Conservation (phyloP, 2,329 filamentous ascomycete genomes). For the Leptographium galeiforme region DNA sequence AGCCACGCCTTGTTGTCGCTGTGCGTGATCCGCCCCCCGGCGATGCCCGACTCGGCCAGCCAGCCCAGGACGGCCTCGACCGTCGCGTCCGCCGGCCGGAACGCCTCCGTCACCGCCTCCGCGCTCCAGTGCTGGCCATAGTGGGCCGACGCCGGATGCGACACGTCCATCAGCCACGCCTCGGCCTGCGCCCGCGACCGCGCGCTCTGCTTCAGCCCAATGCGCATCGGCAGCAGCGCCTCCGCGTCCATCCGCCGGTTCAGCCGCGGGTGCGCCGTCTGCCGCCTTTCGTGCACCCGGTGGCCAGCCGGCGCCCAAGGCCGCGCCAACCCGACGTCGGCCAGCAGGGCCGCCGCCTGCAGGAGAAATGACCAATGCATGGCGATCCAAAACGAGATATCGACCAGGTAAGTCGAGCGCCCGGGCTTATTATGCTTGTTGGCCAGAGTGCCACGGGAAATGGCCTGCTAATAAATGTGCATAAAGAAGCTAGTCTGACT, state of each 20-base stretch:
- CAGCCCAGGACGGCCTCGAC: constrained; percentile 19
- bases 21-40: neutral
- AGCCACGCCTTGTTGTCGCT: constrained; percentile 11
- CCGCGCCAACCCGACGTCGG: neutral
- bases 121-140: constrained; percentile 23
- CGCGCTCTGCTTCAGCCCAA: constrained; percentile 3
- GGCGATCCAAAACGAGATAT: neutral
- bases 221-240: constrained; percentile 5
- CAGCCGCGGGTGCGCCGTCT: neutral
- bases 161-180: constrained; percentile 5
- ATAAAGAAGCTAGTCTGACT: no score
- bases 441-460: no score
- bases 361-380: neutral
- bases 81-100: constrained; percentile 19
- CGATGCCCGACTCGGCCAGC: constrained; percentile 16
- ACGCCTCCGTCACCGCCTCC: constrained; percentile 21
- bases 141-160: constrained; percentile 14
- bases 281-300: constrained; percentile 5
- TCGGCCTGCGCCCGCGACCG: neutral
- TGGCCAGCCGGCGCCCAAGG: neutral
- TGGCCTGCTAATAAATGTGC: no score
- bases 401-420: no score
- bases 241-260: neutral
- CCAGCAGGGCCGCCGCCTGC: neutral
- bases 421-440: no score